phyloP scores from a whole-genome alignment of 331 rosid species.

The Telfairia occidentalis region DNA sequence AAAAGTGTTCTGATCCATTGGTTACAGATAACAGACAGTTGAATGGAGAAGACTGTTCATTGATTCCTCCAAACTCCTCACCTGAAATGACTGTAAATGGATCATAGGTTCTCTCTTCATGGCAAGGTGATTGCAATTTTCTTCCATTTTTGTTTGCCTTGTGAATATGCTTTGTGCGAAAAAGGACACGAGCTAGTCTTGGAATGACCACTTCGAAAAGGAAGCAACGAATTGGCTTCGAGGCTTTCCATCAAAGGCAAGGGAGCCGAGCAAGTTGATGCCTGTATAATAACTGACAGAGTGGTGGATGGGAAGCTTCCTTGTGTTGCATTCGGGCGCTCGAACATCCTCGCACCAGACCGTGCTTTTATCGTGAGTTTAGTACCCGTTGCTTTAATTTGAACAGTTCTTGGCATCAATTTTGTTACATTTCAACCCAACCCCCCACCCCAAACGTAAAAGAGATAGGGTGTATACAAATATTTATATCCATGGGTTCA shows the following conservation, averaged over 20 bases:
- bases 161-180: constrained; percentile 1
- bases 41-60: constrained; percentile 60
- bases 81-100: constrained; percentile 95
- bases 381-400: constrained; percentile 4
- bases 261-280: neutral
- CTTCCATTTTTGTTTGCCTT: neutral
- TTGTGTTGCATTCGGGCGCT: neutral
- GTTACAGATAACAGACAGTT: constrained; percentile 49
- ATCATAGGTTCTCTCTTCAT: constrained; percentile 27
- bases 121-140: constrained; percentile 6
- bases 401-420: neutral
- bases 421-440: constrained; percentile 15
- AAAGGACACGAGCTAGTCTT: neutral
- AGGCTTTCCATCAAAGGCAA: constrained; percentile 3
- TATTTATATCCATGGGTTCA: constrained; percentile 10
- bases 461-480: constrained; percentile 12
- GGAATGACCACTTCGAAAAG: neutral
- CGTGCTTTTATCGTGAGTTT: neutral
- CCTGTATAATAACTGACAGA: constrained; percentile 3
- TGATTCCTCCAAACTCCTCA: constrained; percentile 68
- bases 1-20: constrained; percentile 45
- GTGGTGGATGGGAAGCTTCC: constrained; percentile 7
- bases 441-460: constrained; percentile 3
- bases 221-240: neutral
- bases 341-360: neutral